phyloP scores from a whole-genome alignment of 2,329 filamentous ascomycete species.

The Setomelanomma holmii region DNA sequence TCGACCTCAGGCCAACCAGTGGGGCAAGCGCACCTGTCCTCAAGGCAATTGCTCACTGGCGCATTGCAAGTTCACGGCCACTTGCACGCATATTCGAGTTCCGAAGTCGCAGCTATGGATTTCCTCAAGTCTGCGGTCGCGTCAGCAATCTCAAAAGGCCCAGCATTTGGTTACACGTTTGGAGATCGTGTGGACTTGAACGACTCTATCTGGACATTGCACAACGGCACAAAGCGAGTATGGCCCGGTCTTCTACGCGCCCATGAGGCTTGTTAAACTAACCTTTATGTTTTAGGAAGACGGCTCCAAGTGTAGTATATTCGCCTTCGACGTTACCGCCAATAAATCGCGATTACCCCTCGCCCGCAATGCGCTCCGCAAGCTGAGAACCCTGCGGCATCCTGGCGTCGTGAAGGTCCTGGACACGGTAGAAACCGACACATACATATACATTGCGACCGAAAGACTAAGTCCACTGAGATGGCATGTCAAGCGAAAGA shows the following conservation, averaged over 20 bases:
- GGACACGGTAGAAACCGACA: constrained; percentile 95
- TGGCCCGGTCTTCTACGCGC: constrained; percentile 29
- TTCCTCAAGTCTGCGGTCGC: constrained; percentile 98
- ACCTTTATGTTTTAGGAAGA: constrained; percentile 72
- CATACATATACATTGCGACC: constrained; percentile 94
- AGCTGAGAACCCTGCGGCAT: constrained; percentile 89
- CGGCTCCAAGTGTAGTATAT: constrained; percentile 91
- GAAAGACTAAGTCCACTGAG: constrained; percentile 85
- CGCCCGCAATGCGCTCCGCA: constrained; percentile 92
- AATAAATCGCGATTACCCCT: constrained; percentile 84
- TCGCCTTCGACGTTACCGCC: constrained; percentile 87
- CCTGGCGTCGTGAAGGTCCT: constrained; percentile 93
- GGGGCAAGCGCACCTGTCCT: constrained; percentile 28
- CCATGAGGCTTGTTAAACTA: constrained; percentile 20
- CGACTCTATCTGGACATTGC: constrained; percentile 93
- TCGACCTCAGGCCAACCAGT: constrained; percentile 10
- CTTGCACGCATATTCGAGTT: not conserved
- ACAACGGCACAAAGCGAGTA: constrained; percentile 92
- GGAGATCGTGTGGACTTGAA: constrained; percentile 92
- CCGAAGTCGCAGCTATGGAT: constrained; percentile 70
- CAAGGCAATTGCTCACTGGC: constrained; percentile 9
- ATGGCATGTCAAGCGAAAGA: constrained; percentile 90
- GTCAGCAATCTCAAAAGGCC: constrained; percentile 93
- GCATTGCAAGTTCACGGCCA: constrained; percentile 1
- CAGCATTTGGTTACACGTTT: constrained; percentile 90